Percentiles rank a stretch among this genome's conserved stretches.
These are phyloP conservation scores for Cyclotella cryptica DNA, from an alignment of 108 stramenopile genomes.

Conservation along the genomic window DNA sequence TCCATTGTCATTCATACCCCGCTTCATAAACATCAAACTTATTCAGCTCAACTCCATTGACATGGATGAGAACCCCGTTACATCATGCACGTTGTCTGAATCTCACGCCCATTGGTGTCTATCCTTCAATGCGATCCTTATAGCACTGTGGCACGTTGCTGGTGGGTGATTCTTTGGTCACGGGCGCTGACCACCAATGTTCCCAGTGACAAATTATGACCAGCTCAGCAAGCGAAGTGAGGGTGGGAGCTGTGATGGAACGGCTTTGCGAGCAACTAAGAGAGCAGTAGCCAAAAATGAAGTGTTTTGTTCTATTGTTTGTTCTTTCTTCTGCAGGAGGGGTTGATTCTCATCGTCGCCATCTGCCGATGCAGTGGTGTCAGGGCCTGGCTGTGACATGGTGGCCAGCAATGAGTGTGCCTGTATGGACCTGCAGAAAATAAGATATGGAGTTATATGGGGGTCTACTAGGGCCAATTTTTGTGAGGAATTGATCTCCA, in stretches of 20 bases:
- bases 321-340: too few relatives aligned
- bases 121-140: conserved; percentile 26
- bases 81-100: conserved; percentile 51
- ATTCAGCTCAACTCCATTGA: conserved; percentile 57
- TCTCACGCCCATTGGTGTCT: conserved; percentile 71
- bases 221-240: conserved; percentile 48
- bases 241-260: conserved; percentile 64
- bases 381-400: too few relatives aligned
- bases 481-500: too few relatives aligned
- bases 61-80: conserved; percentile 65
- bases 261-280: conserved; percentile 69
- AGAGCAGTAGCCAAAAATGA: conserved; percentile 78
- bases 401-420: too few relatives aligned
- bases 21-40: conserved; percentile 69
- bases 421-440: too few relatives aligned
- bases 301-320: too few relatives aligned
- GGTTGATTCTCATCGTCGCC: too few relatives aligned
- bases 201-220: conserved; percentile 57
- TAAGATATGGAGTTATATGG: too few relatives aligned
- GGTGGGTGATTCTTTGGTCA: neutral
- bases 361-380: too few relatives aligned
- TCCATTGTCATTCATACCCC: conserved; percentile 59
- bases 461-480: too few relatives aligned
- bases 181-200: conserved; percentile 67
- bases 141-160: neutral